These are phyloP conservation scores for Magnolia changhungtana DNA, from an alignment of 164 flowering plant species.

Conservation along the genomic window DNA sequence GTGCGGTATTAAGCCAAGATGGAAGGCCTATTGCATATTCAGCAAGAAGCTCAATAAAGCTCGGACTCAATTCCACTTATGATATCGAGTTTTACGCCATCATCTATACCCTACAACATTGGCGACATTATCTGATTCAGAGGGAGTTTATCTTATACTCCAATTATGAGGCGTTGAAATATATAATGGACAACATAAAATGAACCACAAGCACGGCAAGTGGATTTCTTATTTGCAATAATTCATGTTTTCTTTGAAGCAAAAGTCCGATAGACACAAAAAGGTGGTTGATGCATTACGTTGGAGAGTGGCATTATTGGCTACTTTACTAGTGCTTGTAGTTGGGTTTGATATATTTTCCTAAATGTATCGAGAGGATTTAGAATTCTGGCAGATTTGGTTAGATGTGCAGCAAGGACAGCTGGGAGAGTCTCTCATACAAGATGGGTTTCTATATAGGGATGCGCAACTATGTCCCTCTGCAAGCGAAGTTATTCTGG, in stretches of 20 bases:
- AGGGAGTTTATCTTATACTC: not conserved
- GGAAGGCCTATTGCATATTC: too few species aligned
- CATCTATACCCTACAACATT: too few species aligned
- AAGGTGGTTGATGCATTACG: not conserved
- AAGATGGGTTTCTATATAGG: not conserved
- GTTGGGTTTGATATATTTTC: not conserved
- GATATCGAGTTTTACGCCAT: conserved; percentile 1
- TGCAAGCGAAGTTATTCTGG: not conserved
- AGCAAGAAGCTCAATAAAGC: too few species aligned
- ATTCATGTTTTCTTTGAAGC: not conserved
- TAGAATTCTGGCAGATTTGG: not conserved
- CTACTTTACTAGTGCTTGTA: too few species aligned
- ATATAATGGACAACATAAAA: not conserved
- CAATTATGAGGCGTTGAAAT: not conserved
- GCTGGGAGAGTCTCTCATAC: not conserved
- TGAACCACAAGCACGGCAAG: not conserved
- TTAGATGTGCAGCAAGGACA: not conserved
- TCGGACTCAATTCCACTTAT: not conserved
- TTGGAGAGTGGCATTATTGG: not conserved
- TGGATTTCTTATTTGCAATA: conserved; percentile 4
- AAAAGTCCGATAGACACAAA: too few species aligned
- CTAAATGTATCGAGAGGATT: not conserved
- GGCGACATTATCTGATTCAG: too few species aligned
- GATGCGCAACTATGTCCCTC: not conserved
- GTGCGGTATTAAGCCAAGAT: too few species aligned